Evolutionary conservation across 371 early-diverging fungal species (phyloP).

Genomic region (Coemansia sp.): DNA sequence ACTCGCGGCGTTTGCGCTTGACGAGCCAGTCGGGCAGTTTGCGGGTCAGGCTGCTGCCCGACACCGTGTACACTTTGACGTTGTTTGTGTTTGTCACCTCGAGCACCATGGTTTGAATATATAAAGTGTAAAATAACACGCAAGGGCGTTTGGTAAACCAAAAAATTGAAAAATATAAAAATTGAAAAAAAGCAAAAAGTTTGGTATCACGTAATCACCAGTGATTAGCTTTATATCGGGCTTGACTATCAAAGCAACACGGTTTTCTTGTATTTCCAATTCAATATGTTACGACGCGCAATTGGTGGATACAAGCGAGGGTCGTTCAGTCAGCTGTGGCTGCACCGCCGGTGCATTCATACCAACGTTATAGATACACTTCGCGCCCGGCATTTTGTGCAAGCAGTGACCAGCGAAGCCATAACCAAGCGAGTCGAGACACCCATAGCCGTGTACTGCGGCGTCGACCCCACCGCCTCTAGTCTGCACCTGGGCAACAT

Average conservation of each 20-base stretch:
- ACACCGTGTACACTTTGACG: constrained; percentile 91
- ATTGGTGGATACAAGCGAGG: neutral
- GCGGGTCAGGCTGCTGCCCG: constrained; percentile 72
- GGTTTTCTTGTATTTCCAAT: neutral
- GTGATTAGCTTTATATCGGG: too few species aligned
- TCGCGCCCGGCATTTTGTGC: constrained; percentile 33
- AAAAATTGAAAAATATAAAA: too few species aligned
- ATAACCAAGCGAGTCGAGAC: constrained; percentile 5
- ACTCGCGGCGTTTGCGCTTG: constrained; percentile 74
- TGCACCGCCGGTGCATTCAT: neutral
- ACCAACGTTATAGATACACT: constrained; percentile 36
- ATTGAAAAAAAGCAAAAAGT: too few species aligned
- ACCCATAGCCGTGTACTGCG: constrained; percentile 68
- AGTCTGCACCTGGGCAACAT: constrained; percentile 91
- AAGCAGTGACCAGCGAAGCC: constrained; percentile 37
- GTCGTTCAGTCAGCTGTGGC: neutral
- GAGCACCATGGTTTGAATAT: constrained; percentile 61
- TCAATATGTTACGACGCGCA: neutral
- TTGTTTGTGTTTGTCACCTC: constrained; percentile 80
- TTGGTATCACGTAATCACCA: too few species aligned
- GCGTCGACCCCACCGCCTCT: constrained; percentile 94
- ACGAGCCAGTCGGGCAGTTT: constrained; percentile 95
- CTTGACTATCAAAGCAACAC: too few species aligned
- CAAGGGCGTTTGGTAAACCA: too few species aligned
- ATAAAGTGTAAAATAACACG: too few species aligned